Evolutionary conservation across 345 rosid species (phyloP).

Genomic region (Toxicodendron radicans): DNA sequence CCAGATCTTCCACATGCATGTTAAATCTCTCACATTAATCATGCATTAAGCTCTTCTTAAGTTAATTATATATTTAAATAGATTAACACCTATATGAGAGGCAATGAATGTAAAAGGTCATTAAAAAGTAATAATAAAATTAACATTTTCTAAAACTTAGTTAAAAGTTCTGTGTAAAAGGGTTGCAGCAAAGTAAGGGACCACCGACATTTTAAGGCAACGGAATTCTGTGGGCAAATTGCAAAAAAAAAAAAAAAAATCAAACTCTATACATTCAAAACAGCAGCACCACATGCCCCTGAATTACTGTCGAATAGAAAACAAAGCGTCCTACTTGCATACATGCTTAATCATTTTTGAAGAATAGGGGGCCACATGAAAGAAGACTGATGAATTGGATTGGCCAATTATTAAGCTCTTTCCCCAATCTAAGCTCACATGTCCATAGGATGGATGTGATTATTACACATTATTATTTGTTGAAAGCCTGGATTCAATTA

Average conservation of each 20-base stretch:
- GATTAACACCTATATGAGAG: too few relatives aligned
- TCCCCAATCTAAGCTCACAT: not conserved
- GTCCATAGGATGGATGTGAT: not conserved
- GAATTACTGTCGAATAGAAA: not conserved
- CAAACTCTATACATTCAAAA: not conserved
- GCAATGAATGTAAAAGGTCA: too few relatives aligned
- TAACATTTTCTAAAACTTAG: too few relatives aligned
- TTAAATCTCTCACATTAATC: too few relatives aligned
- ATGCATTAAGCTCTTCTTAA: too few relatives aligned
- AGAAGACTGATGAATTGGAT: not conserved
- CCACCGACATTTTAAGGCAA: not conserved
- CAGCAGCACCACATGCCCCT: not conserved
- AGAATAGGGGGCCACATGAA: constrained; percentile 4
- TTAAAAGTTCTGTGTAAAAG: not conserved
- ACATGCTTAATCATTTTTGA: not conserved
- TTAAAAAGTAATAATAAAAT: too few relatives aligned
- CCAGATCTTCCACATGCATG: too few relatives aligned
- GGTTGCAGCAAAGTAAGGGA: not conserved
- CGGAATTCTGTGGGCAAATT: too few relatives aligned
- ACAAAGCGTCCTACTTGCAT: not conserved
- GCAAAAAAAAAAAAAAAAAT: not conserved
- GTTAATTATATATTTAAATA: too few relatives aligned
- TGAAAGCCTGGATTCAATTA: not conserved
- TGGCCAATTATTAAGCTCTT: not conserved
- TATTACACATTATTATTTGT: not conserved